phyloP scores from a whole-genome alignment of 2,329 filamentous ascomycete genomes.

The Ophiostoma populinum region DNA sequence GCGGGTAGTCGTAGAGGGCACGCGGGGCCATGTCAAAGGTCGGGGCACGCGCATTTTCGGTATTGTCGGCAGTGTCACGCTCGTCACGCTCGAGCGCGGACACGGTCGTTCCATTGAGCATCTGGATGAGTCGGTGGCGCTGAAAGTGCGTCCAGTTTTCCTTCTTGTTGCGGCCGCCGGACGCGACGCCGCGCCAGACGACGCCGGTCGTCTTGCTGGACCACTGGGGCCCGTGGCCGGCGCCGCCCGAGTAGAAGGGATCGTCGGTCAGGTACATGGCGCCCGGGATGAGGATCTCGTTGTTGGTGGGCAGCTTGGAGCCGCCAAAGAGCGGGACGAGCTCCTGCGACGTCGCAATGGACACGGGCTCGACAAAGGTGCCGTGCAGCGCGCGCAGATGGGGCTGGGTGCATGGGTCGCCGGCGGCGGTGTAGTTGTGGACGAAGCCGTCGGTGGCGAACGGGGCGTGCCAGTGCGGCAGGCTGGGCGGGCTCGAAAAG shows the following conservation, averaged over 20 bases:
- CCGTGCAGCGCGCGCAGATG: constrained; percentile 29
- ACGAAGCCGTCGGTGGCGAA: constrained; percentile 28
- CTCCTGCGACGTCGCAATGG: constrained; percentile 29
- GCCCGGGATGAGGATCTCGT: constrained; percentile 42
- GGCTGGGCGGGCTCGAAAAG: constrained; percentile 14
- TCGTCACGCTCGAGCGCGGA: constrained; percentile 25
- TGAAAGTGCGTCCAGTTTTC: constrained; percentile 52
- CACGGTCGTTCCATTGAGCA: constrained; percentile 48
- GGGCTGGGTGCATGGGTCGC: constrained; percentile 38
- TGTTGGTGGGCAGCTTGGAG: constrained; percentile 40
- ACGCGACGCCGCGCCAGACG: constrained; percentile 49
- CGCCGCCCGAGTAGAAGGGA: constrained; percentile 39
- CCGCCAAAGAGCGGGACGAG: constrained; percentile 41
- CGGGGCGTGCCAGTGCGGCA: constrained; percentile 11
- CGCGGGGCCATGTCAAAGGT: constrained; percentile 32
- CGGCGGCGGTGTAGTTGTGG: constrained; percentile 36
- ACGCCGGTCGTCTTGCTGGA: constrained; percentile 34
- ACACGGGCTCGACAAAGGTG: constrained; percentile 33
- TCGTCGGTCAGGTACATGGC: constrained; percentile 46
- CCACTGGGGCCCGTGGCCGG: constrained; percentile 39
- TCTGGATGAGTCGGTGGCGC: constrained; percentile 51
- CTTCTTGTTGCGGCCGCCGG: constrained; percentile 33
- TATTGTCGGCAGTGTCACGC: no score
- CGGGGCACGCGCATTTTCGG: constrained; percentile 17
- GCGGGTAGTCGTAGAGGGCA: constrained; percentile 25